A percentile compares a stretch with the other conserved stretches of the same genome.
Conservation (phyloP, 2,329 filamentous ascomycete genomes). For the Venturia nashicola region DNA sequence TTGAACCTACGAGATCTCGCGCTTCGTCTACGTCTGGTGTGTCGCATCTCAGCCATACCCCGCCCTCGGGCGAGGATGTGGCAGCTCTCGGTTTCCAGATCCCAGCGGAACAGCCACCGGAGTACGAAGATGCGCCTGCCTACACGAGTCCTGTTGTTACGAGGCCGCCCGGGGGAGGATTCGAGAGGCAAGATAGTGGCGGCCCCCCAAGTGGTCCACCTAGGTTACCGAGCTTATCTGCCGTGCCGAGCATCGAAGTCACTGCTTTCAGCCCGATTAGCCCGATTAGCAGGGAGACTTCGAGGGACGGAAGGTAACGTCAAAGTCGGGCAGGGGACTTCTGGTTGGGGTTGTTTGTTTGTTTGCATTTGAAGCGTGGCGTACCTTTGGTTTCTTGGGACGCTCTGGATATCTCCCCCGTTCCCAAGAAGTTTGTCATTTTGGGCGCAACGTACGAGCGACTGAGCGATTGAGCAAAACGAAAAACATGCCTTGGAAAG, state of each 20-base stretch:
- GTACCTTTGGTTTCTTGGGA: not conserved
- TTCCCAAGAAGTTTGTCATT: not conserved
- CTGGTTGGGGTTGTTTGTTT: not conserved
- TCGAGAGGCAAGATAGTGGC: not conserved
- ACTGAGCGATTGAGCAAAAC: not conserved
- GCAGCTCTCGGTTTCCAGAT: slow-evolving; percentile 14
- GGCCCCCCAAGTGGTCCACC: not conserved
- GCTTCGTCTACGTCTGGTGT: slow-evolving; percentile 11
- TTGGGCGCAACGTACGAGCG: not conserved
- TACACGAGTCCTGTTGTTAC: slow-evolving; percentile 30
- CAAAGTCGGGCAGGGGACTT: not conserved
- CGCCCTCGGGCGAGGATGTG: slow-evolving; percentile 15
- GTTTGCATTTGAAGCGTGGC: not conserved
- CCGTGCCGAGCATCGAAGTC: slow-evolving; percentile 8
- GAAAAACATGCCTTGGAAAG: not conserved
- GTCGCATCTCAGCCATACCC: slow-evolving; percentile 7
- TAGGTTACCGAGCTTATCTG: slow-evolving; percentile 2
- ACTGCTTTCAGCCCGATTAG: not conserved
- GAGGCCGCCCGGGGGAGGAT: slow-evolving; percentile 4
- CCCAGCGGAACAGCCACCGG: slow-evolving; percentile 19
- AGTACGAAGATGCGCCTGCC: slow-evolving; percentile 33
- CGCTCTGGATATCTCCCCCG: not conserved
- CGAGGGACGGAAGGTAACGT: not conserved
- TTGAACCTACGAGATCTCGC: slow-evolving; percentile 20
- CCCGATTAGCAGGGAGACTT: not conserved